A percentile compares a stretch with the other conserved stretches of the same genome.
phyloP scores from a whole-genome alignment of 352 stramenopile genomes.

The Globisporangium rhizosaccharum region DNA sequence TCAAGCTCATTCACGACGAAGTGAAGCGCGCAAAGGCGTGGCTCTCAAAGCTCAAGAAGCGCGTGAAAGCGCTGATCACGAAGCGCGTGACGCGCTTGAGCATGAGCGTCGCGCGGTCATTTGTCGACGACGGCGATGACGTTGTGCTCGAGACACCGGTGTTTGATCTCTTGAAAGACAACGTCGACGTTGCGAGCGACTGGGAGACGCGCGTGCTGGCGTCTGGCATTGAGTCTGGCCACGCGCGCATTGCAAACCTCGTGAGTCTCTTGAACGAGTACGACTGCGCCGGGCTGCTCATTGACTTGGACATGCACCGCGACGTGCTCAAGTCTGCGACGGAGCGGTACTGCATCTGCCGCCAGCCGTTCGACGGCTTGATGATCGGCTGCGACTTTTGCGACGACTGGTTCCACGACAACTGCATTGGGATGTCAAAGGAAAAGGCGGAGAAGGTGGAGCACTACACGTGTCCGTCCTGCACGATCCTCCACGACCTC shows the following conservation, averaged over 20 bases:
- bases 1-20: conserved; percentile 78
- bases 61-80: conserved; percentile 59
- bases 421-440: conserved; percentile 88
- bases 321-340: conserved; percentile 90
- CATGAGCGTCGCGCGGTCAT: conserved; percentile 42
- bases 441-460: conserved; percentile 94
- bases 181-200: conserved; percentile 68
- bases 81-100: conserved; percentile 66
- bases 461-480: conserved; percentile 94
- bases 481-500: conserved; percentile 88
- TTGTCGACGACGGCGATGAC: conserved; percentile 81
- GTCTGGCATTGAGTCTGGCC: conserved; percentile 73
- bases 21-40: conserved; percentile 75
- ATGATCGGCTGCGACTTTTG: conserved; percentile 89
- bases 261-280: conserved; percentile 77
- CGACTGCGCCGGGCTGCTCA: conserved; percentile 61
- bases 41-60: conserved; percentile 84
- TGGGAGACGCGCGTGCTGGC: conserved; percentile 75
- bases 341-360: conserved; percentile 88
- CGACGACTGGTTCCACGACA: conserved; percentile 89
- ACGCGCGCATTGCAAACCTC: conserved; percentile 68
- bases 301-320: conserved; percentile 86
- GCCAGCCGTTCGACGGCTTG: conserved; percentile 85
- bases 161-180: conserved; percentile 77
- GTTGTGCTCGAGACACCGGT: conserved; percentile 67